A percentile compares a stretch with the other conserved stretches of the same genome.
Conservation (phyloP, 176 grass and related monocot genomes). For the Themeda triandra region DNA sequence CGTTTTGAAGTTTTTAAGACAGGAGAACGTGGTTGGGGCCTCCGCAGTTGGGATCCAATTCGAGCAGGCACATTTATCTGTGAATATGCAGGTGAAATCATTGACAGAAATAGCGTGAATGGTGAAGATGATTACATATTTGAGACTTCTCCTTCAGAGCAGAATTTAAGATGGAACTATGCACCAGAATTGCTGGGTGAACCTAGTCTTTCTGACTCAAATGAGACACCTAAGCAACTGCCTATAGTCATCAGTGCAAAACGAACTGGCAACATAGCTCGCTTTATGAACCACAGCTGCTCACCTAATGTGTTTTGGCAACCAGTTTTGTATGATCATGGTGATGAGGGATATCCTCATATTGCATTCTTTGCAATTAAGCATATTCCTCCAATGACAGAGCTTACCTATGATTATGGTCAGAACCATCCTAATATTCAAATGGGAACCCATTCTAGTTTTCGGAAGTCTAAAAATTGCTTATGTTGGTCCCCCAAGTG, state of each 20-base stretch:
- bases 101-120: slow-evolving; percentile 38
- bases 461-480: slow-evolving; percentile 46
- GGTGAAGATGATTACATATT: slow-evolving; percentile 62
- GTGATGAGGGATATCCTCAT: slow-evolving; percentile 61
- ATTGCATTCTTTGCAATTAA: slow-evolving; percentile 83
- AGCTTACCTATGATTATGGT: slow-evolving; percentile 89
- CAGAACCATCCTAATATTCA: slow-evolving; percentile 39
- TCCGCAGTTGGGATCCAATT: slow-evolving; percentile 84
- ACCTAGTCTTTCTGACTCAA: slow-evolving; percentile 46
- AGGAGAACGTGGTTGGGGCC: slow-evolving; percentile 63
- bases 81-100: slow-evolving; percentile 78
- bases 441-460: slow-evolving; percentile 19
- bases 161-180: slow-evolving; percentile 76
- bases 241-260: slow-evolving; percentile 66
- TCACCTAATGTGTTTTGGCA: slow-evolving; percentile 85
- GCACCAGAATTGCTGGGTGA: slow-evolving; percentile 73
- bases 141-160: slow-evolving; percentile 41
- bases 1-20: slow-evolving; percentile 90
- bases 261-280: slow-evolving; percentile 57
- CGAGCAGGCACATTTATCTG: slow-evolving; percentile 78
- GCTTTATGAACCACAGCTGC: slow-evolving; percentile 92
- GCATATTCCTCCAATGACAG: slow-evolving; percentile 86
- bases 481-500: slow-evolving; percentile 62
- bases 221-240: slow-evolving; percentile 45
- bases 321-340: slow-evolving; percentile 73